Base-by-base conservation (phyloP, 2,329 filamentous ascomycete genomes). In the Alternaria brassicae region DNA sequence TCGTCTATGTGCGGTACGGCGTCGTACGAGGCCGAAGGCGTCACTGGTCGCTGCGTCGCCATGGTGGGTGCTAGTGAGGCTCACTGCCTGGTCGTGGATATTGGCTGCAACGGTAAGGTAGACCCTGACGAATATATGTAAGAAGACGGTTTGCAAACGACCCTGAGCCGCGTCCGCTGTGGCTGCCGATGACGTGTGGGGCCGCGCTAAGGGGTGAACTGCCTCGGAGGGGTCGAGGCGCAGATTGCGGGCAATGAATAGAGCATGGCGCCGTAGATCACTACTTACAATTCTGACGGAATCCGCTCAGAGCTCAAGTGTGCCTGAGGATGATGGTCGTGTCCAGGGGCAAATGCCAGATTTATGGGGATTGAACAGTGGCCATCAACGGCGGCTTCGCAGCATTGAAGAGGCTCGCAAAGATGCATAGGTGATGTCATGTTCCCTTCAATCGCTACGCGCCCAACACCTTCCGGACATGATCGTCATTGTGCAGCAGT, bases 1-100 rank as follows among this genome's bases (percentile, higher is more conserved):
- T 77, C 71, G 58, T 72, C 65, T 42, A 74, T 71, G 40, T 68
- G 65, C 23, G 74, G 75, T 41, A 81, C 74, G n/a, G 73, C 68
- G 67, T 75, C 73, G 73, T 78, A 81, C 6, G 55, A 12, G 12
- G 56, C 56, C 30, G 56, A 59, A 12, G 56, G 56, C 37, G 65
- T 62, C 48, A 71, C 61, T 50, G 73, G 67, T 44, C 70, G 66
- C 27, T 65, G 66, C 25, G 69, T 58, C 42, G 71, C 68, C 72
- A 76, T 75, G 59, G 55, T 39, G 57, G 40, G 17, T 23, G 23
- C 21, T 39, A 27, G 40, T 25, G 53, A 41, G 53, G 41, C 39
- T 40, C 37, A 36, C 36, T 55, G 49, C 50, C 53, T 49, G 45
- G 27, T 57, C 13, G 52, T 58, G 17, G 39, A 37, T 54, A 23